Conservation (phyloP, 441 rosid species). For the Bruguiera hainesii region DNA sequence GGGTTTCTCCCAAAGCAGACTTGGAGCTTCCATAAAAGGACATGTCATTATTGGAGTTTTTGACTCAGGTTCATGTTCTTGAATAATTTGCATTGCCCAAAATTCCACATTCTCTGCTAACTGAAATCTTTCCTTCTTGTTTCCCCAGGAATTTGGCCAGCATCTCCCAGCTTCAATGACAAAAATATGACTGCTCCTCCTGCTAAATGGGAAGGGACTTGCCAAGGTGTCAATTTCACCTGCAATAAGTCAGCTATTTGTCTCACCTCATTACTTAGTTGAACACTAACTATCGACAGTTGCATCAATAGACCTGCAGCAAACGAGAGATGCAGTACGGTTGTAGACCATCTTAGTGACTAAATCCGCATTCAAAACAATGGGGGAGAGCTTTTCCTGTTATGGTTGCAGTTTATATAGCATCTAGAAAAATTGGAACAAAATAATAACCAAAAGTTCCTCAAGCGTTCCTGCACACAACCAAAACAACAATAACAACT, state of each 20-base stretch:
- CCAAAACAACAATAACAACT: too few species aligned
- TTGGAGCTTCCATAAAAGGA: constrained; percentile 17
- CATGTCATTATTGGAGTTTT: constrained; percentile 13
- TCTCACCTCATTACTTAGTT: too few species aligned
- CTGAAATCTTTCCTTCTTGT: neutral
- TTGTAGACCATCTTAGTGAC: too few species aligned
- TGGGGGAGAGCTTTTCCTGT: too few species aligned
- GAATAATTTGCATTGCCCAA: neutral
- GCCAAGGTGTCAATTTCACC: constrained; percentile 32
- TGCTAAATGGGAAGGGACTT: constrained; percentile 40
- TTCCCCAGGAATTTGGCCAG: constrained; percentile 44
- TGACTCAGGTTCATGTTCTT: constrained; percentile 15
- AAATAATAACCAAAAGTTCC: too few species aligned
- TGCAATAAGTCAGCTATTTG: constrained; percentile 35
- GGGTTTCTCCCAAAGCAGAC: constrained; percentile 34
- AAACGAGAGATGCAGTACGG: too few species aligned
- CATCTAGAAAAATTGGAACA: too few species aligned
- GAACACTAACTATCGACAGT: too few species aligned
- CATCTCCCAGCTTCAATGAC: constrained; percentile 39
- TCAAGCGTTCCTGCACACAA: too few species aligned
- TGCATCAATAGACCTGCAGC: too few species aligned
- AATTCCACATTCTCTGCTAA: neutral
- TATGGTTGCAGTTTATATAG: too few species aligned
- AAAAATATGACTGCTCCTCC: constrained; percentile 36
- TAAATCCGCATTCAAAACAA: too few species aligned